Base-by-base conservation (phyloP, 495 filamentous ascomycete species). In the Diplogelasinospora grovesii region DNA sequence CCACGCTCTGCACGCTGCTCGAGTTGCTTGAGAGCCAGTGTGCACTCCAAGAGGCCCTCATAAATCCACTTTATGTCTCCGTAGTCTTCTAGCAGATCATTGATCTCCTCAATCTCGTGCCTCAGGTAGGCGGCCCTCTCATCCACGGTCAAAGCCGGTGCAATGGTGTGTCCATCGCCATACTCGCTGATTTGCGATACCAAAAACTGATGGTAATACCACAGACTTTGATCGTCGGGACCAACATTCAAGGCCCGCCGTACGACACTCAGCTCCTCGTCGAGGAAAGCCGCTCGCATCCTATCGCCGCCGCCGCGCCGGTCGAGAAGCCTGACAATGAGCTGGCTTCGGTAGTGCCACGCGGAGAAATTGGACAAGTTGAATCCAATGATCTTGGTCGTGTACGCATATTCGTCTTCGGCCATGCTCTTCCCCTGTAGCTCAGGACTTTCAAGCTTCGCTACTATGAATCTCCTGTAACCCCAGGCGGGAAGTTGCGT, bases 401-500 rank as follows among this genome's bases (percentile, higher is more conserved):
- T 94, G 65, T 97, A 97, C 14, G 73, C 80, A 41, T 95, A 89
- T 60, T 97, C 92, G 14, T 73, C 52, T 56, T 92, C 82, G 7
- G 76, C 79, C 73, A 92, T 78, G 51, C 70, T 80, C 14, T 55
- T 54, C 5, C 72, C 72, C 2, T 58, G 53, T 4, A 77, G 63
- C 16, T 56, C 62, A 8, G 69, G 46, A 25, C 71, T 74, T 59
- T 92, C 83, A 8, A 97, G 64, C 30, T 75, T 65, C 13, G 65
- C 60, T 20, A 95, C 78, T 4, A 95, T 79, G 29, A 75, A 70
- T 24, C 86, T 76, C 24, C 92, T 74, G 53, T 99, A 99, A 27
- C 85, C 84, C 92, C 92, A 99, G 15, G 89, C 92, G 50, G 90
- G 56, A 97, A 99, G 59, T 99, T 99, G 30, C 92, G 78, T 45